Conservation (phyloP, 805 yeast genomes). For the Wickerhamomyces subpelliculosus region DNA sequence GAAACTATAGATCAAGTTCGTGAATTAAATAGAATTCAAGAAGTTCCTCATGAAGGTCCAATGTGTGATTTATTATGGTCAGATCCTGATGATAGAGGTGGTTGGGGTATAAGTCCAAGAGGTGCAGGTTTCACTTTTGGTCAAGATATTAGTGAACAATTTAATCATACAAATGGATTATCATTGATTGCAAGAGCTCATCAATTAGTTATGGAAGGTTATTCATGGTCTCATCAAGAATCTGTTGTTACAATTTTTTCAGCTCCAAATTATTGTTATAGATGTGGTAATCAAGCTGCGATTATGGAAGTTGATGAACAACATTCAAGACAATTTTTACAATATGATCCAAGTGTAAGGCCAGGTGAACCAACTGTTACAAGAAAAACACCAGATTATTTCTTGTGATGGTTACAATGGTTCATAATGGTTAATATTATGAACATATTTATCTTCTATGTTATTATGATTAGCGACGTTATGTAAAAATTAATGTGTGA, state of each 20-base stretch:
- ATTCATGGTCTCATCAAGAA: slow-evolving; percentile 91
- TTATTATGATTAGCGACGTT: slow-evolving; percentile 1
- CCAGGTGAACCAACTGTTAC: slow-evolving; percentile 98
- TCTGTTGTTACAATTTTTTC: slow-evolving; percentile 88
- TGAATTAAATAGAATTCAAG: slow-evolving; percentile 85
- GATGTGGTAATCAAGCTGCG: slow-evolving; percentile 98
- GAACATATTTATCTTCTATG: background rate
- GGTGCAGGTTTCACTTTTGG: slow-evolving; percentile 99
- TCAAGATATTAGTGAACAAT: slow-evolving; percentile 88
- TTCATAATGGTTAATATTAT: background rate
- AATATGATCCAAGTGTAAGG: slow-evolving; percentile 93
- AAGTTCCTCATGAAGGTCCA: slow-evolving; percentile 96
- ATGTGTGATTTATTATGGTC: slow-evolving; percentile 97
- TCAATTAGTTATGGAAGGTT: slow-evolving; percentile 97
- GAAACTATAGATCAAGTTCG: slow-evolving; percentile 90
- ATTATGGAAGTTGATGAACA: slow-evolving; percentile 97
- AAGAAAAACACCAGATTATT: slow-evolving; percentile 95
- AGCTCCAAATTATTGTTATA: slow-evolving; percentile 94
- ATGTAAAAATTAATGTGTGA: background rate
- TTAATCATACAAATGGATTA: slow-evolving; percentile 84
- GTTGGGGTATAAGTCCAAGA: slow-evolving; percentile 97
- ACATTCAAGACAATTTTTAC: slow-evolving; percentile 85
- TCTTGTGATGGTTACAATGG: slow-evolving; percentile 48
- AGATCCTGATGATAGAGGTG: slow-evolving; percentile 96
- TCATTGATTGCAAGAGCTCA: slow-evolving; percentile 90